Base-by-base conservation (phyloP, 2,329 filamentous ascomycete genomes). In the Exophiala spinifera region DNA sequence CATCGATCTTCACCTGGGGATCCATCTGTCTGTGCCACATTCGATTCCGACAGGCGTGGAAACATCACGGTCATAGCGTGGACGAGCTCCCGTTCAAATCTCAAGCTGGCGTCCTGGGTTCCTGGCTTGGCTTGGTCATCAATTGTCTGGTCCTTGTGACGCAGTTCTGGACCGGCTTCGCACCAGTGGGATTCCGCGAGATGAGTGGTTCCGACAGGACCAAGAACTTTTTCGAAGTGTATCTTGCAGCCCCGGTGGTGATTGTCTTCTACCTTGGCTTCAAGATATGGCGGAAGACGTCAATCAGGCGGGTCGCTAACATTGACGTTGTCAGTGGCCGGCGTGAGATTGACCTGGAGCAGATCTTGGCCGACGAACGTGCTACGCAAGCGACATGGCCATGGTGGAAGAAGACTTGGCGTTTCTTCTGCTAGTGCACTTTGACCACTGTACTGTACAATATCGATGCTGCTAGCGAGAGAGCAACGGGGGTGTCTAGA, bases 321-420 rank as follows among this genome's bases (percentile, higher is more conserved):
- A 95, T 96, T 84, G 91, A 96, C 70, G 74, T 96, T 60, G 82
- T 86, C 55, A 95, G 90, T 0, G 92, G 92, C 2, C 82, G 91
- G 20, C 79, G 91, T 25, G 89, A 96, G 66, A 80, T 96, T 55
- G 91, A 96, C 68, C 74, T 96, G 40, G 82, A 84, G 21, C 83
- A 88, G 57, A 73, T 97, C 46, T 76, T 95, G 48, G 85, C 86
- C 33, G 87, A 95, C 69, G 92, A 96, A 75, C 74, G 79, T 37
- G 85, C 87, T 47, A 89, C 96, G 73, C 78, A 79, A 65, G 81
- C 79, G 20, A 69, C 71, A 3, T 92, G 88, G 88, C 88, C 89
- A 0, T 72, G 63, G 57, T 92, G 88, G 87, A 94, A 91, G 75
- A 85, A 77, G 65, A 64, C 80, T 10, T 92, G 91, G 68, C 88